Evolutionary conservation across 1,284 basidiomycete species (phyloP), one percentile per base, ranked within the genome.

Genomic region (Coriolopsis trogii): DNA sequence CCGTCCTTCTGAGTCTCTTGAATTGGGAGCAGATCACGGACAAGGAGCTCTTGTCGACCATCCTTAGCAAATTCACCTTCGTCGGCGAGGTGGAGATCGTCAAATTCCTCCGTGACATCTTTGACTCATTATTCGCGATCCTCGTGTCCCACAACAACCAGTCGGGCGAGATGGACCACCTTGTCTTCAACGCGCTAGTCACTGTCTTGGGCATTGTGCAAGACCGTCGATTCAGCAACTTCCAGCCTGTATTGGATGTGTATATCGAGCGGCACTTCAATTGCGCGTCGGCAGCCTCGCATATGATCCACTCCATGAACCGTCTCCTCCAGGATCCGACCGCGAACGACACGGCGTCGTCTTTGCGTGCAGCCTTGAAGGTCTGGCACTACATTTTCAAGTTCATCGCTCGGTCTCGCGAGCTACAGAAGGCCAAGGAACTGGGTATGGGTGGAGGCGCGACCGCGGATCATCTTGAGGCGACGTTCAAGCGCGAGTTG

Each of bases 361-460:
- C 83, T 15, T 80, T 98, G 46, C 87, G 95, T 31, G 85, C 93
- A 1, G 89, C 94, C 12, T 79, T 99, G 61, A 98, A 98, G 69
- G 95, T 98, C 18, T 97, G 95, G 93, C 90, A 95, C 63, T 94
- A 96, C 65, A 84, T 98, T 60, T 93, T 98, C 82, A 91, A 92
- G 67, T 93, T 98, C 70, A 91, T 98, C 61, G 85, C 92, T 7
- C 82, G 91, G 20, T 88, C 93, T 5, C 78, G 95, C 33, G 93
- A 96, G 65, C 71, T 98, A 30, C 94, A 97, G 69, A 90, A 93
- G 63, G 76, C 79, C 5, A 89, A 87, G 59, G 91, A 93, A 49
- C 69, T 86, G 24, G 85, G 86, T 0, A 85, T 91, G 70, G 89
- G 89, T 18, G 83, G 84, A 6, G 85, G 84, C 6, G 84, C 87